Conservation (phyloP, 2,329 filamentous ascomycete genomes). For the Colletotrichum sidae region DNA sequence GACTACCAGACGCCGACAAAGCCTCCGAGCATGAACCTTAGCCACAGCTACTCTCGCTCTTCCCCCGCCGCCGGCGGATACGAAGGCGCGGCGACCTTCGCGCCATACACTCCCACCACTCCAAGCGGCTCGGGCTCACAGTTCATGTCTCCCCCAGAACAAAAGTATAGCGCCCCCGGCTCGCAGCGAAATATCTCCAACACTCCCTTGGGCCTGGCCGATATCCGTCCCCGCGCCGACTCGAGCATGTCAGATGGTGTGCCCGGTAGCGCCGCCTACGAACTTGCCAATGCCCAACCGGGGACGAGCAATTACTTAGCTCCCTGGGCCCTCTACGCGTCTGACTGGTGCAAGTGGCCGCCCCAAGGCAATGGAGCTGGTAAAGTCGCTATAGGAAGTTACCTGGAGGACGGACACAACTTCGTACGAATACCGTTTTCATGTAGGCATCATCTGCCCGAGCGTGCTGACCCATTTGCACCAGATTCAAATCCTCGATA, state of each 20-base stretch:
- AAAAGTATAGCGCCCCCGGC: slow-evolving; percentile 68
- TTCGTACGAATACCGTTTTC: slow-evolving; percentile 71
- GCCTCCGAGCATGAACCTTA: slow-evolving; percentile 71
- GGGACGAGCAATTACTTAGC: slow-evolving; percentile 93
- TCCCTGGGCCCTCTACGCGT: slow-evolving; percentile 95
- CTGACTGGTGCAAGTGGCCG: slow-evolving; percentile 99
- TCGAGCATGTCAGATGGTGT: slow-evolving; percentile 81
- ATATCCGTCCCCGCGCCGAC: slow-evolving; percentile 89
- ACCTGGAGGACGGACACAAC: slow-evolving; percentile 97
- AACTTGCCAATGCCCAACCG: slow-evolving; percentile 72
- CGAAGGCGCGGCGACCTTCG: slow-evolving; percentile 62
- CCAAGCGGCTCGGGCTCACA: slow-evolving; percentile 59
- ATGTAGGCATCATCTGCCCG: background rate
- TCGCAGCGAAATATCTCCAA: slow-evolving; percentile 77
- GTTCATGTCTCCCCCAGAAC: slow-evolving; percentile 39
- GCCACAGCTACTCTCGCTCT: slow-evolving; percentile 85
- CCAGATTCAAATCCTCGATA: slow-evolving; percentile 97
- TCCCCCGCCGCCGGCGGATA: slow-evolving; percentile 75
- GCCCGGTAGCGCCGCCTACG: slow-evolving; percentile 72
- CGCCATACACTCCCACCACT: slow-evolving; percentile 71
- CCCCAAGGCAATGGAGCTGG: slow-evolving; percentile 84
- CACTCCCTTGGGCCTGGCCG: slow-evolving; percentile 89
- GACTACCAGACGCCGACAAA: slow-evolving; percentile 75
- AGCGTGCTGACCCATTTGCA: slow-evolving; percentile 37
- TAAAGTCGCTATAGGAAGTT: slow-evolving; percentile 95